Evolutionary conservation across 78 protist genomes (phyloP), one percentile per base, ranked within the genome.

Genomic region (Dictyostelium brefeldianum): DNA sequence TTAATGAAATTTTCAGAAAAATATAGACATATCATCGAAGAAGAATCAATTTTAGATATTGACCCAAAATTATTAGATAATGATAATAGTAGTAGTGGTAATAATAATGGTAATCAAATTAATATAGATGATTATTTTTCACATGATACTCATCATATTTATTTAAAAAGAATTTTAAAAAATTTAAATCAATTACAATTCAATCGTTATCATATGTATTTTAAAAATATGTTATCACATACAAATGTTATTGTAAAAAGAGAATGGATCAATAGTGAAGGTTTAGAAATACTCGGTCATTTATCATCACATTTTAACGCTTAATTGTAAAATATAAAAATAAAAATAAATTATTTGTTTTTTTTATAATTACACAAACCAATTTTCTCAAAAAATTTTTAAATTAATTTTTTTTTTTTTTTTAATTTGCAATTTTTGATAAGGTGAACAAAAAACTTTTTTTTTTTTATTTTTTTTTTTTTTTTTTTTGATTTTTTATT

Each of bases 231-330:
- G 1, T 18, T 83, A 12, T 83, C 91, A 5, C 91, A 83, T 56
- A 83, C 91, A 17, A 46, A 83, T 73, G 56, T 83, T 5, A 46
- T 83, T 11, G 80, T 83, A 29, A 83, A 83, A 56, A 70, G 91
- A 73, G 41, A 70, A 43, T 54, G 53, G 46, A 29, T 82, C 18
- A 82, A 82, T 36, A 18, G 53, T 53, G 90, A 43, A 11, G 90
- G 90, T 54, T 15, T 4, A 36, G 92, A 74, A 41, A 65, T 84
- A n/a, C n/a, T 84, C 18, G 29, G 10, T 1, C 82, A 75, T 59
- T 20, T 84, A 29, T 48, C 47, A 15, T 69, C 54, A 36, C 18
- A 84, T 74, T 84, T 84, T n/a, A 64, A 75, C 41, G 27, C 25
- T 25, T 71, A 70, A 41, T 5, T 9, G 36, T 0, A 36, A 41